Conservation (phyloP, 2,329 filamentous ascomycete species). For the Talaromyces pinophilus region DNA sequence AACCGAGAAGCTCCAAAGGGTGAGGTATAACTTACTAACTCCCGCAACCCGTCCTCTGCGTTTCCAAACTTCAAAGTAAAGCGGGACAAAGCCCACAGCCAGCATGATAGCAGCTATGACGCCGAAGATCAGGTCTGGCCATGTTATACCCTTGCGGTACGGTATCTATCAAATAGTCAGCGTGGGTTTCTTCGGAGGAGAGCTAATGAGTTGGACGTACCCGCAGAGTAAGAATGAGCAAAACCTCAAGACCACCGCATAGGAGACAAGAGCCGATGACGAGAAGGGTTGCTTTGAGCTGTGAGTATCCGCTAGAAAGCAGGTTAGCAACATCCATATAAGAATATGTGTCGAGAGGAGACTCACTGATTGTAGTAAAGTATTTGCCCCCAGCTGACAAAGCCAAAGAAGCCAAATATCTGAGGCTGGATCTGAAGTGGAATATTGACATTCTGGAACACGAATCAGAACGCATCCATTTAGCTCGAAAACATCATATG, state of each 20-base stretch:
- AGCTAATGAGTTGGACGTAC: constrained; percentile 37
- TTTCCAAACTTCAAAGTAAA: constrained; percentile 65
- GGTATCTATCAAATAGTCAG: constrained; percentile 46
- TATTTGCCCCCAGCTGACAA: constrained; percentile 56
- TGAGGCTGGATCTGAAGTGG: constrained; percentile 58
- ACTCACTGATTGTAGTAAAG: constrained; percentile 53
- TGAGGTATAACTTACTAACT: constrained; percentile 50
- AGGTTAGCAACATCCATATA: background rate
- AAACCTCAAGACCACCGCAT: constrained; percentile 57
- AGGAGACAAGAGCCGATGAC: constrained; percentile 44
- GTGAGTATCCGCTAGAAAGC: constrained; percentile 36
- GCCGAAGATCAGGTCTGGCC: constrained; percentile 59
- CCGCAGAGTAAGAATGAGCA: constrained; percentile 59
- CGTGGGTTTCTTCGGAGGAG: background rate
- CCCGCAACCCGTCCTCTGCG: constrained; percentile 62
- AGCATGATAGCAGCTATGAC: constrained; percentile 61
- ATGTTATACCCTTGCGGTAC: constrained; percentile 56
- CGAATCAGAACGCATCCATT: background rate
- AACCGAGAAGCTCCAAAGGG: background rate
- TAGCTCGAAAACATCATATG: background rate
- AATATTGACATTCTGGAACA: constrained; percentile 54
- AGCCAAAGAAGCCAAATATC: constrained; percentile 52
- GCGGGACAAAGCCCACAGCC: constrained; percentile 58
- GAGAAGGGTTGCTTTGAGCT: constrained; percentile 50
- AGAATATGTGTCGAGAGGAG: background rate